These are phyloP conservation scores for Stemphylium beticola DNA, from an alignment of 2,329 filamentous ascomycete genomes.

Conservation along the genomic window DNA sequence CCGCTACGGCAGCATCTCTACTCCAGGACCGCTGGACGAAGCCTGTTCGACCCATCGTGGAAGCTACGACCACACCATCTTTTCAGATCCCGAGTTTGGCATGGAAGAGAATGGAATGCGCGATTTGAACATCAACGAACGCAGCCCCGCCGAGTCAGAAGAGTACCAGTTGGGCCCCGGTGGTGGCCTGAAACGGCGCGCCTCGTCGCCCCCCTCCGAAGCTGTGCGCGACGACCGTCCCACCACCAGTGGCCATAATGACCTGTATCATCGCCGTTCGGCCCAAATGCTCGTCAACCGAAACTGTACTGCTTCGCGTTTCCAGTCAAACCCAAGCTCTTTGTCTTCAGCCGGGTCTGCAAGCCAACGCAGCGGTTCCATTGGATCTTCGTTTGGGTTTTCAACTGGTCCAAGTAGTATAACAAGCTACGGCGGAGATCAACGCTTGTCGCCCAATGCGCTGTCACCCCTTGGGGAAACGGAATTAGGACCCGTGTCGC, in stretches of 20 bases:
- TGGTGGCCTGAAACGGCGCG: conserved; percentile 67
- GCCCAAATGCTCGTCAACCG: conserved; percentile 62
- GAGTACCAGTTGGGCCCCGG: conserved; percentile 53
- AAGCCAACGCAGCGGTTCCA: conserved; percentile 65
- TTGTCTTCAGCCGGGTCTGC: conserved; percentile 68
- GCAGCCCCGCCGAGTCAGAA: conserved; percentile 54
- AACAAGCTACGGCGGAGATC: conserved; percentile 68
- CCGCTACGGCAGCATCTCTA: conserved; percentile 58
- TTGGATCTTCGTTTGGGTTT: conserved; percentile 65
- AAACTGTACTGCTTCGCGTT: conserved; percentile 61
- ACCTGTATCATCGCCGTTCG: conserved; percentile 62
- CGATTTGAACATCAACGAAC: conserved; percentile 61
- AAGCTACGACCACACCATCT: conserved; percentile 66
- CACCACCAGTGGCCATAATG: conserved; percentile 51
- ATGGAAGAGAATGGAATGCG: conserved; percentile 62
- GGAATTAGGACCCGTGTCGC: conserved; percentile 60
- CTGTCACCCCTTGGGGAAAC: conserved; percentile 65
- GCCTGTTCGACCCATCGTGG: conserved; percentile 62
- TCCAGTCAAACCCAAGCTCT: conserved; percentile 65
- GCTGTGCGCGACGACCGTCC: conserved; percentile 55
- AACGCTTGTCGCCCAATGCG: conserved; percentile 65
- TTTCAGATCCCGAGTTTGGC: conserved; percentile 57
- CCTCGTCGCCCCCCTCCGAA: conserved; percentile 68
- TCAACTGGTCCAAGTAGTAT: conserved; percentile 67
- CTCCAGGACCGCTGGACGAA: conserved; percentile 57